phyloP scores from a whole-genome alignment of 225 moss, liverwort and hornwort genomes.

The Neckera pumila region DNA sequence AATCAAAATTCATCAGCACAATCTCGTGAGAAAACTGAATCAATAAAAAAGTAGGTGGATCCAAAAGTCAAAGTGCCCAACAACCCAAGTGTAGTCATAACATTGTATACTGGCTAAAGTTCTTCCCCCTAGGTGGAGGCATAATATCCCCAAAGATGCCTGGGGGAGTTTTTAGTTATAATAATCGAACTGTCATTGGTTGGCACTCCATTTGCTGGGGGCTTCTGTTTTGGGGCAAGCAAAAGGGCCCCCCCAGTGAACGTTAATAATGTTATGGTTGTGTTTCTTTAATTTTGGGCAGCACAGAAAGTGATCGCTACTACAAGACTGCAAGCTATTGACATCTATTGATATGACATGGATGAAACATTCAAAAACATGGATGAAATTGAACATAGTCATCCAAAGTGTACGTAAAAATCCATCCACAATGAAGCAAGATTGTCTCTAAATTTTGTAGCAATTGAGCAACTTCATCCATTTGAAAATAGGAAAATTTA shows the following conservation, averaged over 20 bases:
- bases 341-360: not conserved
- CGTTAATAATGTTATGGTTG: too few species aligned
- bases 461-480: not conserved
- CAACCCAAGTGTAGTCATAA: too few species aligned
- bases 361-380: too few species aligned
- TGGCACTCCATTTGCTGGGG: too few species aligned
- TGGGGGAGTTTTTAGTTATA: too few species aligned
- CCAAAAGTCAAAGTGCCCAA: not conserved
- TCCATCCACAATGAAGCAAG: fast-evolving
- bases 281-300: not conserved
- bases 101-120: too few species aligned
- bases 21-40: not conserved
- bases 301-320: not conserved
- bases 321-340: not conserved
- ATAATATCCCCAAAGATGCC: too few species aligned
- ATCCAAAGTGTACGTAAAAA: not conserved
- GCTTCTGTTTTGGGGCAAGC: too few species aligned
- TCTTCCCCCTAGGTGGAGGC: too few species aligned
- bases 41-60: not conserved
- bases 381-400: not conserved
- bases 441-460: not conserved
- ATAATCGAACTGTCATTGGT: too few species aligned
- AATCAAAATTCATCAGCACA: not conserved
- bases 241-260: too few species aligned
- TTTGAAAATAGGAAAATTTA: not conserved